These are phyloP conservation scores for Penicillium verrucosum DNA, from an alignment of 2,329 filamentous ascomycete species.

Conservation along the genomic window DNA sequence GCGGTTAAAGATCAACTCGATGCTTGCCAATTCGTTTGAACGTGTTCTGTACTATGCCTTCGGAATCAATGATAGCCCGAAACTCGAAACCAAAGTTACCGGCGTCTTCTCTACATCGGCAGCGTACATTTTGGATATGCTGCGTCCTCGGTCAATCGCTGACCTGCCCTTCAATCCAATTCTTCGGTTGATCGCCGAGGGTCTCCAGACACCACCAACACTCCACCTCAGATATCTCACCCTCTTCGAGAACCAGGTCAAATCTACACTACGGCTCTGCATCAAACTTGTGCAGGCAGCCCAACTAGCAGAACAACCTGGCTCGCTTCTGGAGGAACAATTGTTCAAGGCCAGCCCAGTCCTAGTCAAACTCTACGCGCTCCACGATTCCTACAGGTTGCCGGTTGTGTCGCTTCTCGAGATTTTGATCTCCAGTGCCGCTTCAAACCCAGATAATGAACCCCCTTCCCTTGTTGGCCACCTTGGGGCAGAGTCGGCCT, in stretches of 20 bases:
- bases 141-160: slow-evolving; percentile 66
- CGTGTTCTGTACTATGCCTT: slow-evolving; percentile 70
- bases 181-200: slow-evolving; percentile 64
- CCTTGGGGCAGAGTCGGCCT: slow-evolving; percentile 75
- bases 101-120: slow-evolving; percentile 69
- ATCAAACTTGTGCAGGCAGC: slow-evolving; percentile 69
- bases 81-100: slow-evolving; percentile 52
- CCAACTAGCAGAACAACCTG: slow-evolving; percentile 60
- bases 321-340: slow-evolving; percentile 68
- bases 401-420: slow-evolving; percentile 69
- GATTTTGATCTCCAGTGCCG: slow-evolving; percentile 67
- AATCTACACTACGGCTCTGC: slow-evolving; percentile 62
- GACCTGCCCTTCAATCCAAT: slow-evolving; percentile 75
- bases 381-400: slow-evolving; percentile 62
- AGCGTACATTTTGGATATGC: slow-evolving; percentile 70
- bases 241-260: slow-evolving; percentile 61
- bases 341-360: slow-evolving; percentile 77
- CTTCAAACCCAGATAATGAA: slow-evolving; percentile 61
- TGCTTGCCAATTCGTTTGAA: slow-evolving; percentile 67
- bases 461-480: slow-evolving; percentile 93
- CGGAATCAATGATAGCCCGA: slow-evolving; percentile 63
- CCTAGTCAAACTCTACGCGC: slow-evolving; percentile 71
- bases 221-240: slow-evolving; percentile 56
- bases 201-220: slow-evolving; percentile 60
- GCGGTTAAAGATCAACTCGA: slow-evolving; percentile 64